These are phyloP conservation scores for Aspergillus carbonarius DNA, from an alignment of 2,329 filamentous ascomycete genomes.

Conservation along the genomic window DNA sequence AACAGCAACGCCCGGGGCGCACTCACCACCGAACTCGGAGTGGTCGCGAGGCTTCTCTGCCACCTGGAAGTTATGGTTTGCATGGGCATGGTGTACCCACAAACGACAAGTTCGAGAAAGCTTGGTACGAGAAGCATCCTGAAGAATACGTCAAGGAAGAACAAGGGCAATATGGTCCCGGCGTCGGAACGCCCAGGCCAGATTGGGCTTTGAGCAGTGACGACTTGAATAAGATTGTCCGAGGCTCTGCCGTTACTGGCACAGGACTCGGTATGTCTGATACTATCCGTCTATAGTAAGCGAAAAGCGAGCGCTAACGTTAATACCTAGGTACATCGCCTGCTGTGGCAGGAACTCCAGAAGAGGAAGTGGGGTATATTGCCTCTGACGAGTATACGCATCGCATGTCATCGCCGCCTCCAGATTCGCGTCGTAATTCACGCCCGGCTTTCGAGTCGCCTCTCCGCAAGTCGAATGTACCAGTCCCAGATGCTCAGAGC, in stretches of 20 bases:
- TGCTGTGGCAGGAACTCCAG: constrained; percentile 70
- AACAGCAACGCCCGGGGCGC: constrained; percentile 46
- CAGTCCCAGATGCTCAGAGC: constrained; percentile 48
- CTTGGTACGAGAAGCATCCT: constrained; percentile 91
- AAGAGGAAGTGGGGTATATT: constrained; percentile 86
- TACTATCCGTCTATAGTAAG: not conserved
- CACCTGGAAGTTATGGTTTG: constrained; percentile 88
- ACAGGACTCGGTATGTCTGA: constrained; percentile 51
- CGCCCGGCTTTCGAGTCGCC: constrained; percentile 53
- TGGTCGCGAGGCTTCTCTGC: constrained; percentile 67
- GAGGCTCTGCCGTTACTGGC: constrained; percentile 59
- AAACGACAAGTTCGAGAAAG: constrained; percentile 81
- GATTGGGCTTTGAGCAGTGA: constrained; percentile 87
- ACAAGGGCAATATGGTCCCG: constrained; percentile 61
- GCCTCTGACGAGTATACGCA: constrained; percentile 81
- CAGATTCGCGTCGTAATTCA: constrained; percentile 43
- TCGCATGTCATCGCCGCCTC: constrained; percentile 67
- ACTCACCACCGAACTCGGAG: constrained; percentile 72
- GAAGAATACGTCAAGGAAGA: constrained; percentile 74
- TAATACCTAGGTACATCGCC: constrained; percentile 60
- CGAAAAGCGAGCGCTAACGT: constrained; percentile 7
- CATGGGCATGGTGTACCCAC: constrained; percentile 79
- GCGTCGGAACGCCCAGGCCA: constrained; percentile 58
- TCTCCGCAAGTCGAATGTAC: constrained; percentile 51
- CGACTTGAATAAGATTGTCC: constrained; percentile 86